Evolutionary conservation across 2,329 filamentous ascomycete genomes (phyloP).

Genomic region (Neopestalotiopsis rosae): DNA sequence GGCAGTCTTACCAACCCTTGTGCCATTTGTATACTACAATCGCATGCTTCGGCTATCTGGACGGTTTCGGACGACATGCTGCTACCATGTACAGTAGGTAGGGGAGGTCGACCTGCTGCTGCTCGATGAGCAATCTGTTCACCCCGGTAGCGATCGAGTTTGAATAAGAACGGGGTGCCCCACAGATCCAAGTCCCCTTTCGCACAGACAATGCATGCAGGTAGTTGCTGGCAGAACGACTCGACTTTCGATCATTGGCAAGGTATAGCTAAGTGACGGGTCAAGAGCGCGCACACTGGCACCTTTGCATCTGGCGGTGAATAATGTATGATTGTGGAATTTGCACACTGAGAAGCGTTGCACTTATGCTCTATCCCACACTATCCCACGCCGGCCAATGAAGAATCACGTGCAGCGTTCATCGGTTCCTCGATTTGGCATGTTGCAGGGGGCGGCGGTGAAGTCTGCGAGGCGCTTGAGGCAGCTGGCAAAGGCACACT

Average conservation of each 20-base stretch:
- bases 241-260: background rate
- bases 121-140: background rate
- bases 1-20: background rate
- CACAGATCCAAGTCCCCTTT: background rate
- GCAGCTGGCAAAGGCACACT: background rate
- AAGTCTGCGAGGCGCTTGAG: background rate
- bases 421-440: slow-evolving; percentile 4
- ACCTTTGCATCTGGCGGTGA: background rate
- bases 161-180: background rate
- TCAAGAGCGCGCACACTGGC: background rate
- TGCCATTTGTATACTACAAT: background rate
- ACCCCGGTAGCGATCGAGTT: background rate
- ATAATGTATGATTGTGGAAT: background rate
- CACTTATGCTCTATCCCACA: slow-evolving; percentile 6
- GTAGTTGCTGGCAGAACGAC: background rate
- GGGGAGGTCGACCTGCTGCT: background rate
- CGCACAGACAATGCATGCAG: slow-evolving; percentile 12
- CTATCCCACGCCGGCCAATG: slow-evolving; percentile 1
- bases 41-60: slow-evolving; percentile 5
- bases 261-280: too few species aligned
- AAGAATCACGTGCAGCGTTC: background rate
- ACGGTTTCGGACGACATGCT: background rate
- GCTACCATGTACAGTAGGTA: too few species aligned
- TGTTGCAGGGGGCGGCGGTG: slow-evolving; percentile 8
- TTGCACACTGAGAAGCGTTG: background rate